A percentile compares a stretch with the other conserved stretches of the same genome.
Conservation (phyloP, 495 filamentous ascomycete genomes). For the Opeltia flavorubescens region DNA sequence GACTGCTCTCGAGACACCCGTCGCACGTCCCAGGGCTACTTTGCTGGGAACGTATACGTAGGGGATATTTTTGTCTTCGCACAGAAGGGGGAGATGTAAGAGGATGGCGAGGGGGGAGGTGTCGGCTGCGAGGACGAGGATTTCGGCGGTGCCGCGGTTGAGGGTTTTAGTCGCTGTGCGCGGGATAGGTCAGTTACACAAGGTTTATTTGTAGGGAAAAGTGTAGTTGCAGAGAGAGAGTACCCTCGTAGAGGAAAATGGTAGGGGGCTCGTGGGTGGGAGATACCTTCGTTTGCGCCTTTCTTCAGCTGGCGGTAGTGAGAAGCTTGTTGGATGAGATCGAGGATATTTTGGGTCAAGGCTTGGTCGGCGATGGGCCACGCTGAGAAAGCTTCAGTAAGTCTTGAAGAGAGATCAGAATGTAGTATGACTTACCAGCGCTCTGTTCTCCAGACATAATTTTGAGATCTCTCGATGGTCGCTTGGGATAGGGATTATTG, state of each 20-base stretch:
- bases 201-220: not conserved
- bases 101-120: constrained; percentile 77
- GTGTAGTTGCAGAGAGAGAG: not conserved
- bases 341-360: constrained; percentile 68
- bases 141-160: constrained; percentile 76
- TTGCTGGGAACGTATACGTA: constrained; percentile 48
- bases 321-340: constrained; percentile 73
- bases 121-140: constrained; percentile 72
- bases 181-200: not conserved
- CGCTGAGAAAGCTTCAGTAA: constrained; percentile 29
- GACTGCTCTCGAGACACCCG: constrained; percentile 74
- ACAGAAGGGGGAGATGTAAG: constrained; percentile 79
- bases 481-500: not conserved
- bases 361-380: constrained; percentile 80
- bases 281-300: constrained; percentile 42
- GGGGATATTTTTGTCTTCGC: constrained; percentile 70
- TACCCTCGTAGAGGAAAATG: not conserved
- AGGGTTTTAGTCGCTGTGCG: constrained; percentile 64
- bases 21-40: constrained; percentile 54
- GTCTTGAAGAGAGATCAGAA: not conserved
- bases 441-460: constrained; percentile 10
- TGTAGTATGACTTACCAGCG: constrained; percentile 1
- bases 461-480: not conserved
- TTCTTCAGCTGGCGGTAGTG: constrained; percentile 84
- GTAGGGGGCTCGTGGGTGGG: not conserved